phyloP scores from a whole-genome alignment of 2,329 filamentous ascomycete species.

The Clathrospora elynae region DNA sequence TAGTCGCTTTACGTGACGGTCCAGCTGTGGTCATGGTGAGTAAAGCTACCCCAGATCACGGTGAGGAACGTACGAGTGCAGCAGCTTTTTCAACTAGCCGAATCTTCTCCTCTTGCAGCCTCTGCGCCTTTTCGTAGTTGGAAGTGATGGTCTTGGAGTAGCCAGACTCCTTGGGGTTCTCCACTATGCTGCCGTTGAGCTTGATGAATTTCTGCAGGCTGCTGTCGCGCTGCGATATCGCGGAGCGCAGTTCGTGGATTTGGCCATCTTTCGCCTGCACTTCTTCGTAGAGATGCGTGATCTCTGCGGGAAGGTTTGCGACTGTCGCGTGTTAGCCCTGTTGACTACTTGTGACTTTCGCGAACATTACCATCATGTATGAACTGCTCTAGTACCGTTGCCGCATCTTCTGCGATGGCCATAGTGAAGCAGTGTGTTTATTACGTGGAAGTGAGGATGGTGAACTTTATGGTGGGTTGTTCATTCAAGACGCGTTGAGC shows the following conservation, averaged over 20 bases:
- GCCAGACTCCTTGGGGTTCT: conserved; percentile 75
- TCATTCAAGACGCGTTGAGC: no score
- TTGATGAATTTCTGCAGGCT: conserved; percentile 84
- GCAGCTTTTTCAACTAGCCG: conserved; percentile 68
- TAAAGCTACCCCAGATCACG: not conserved
- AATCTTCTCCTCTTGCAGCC: conserved; percentile 76
- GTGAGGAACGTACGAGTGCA: conserved; percentile 58
- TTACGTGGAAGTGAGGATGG: no score
- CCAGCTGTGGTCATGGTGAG: conserved; percentile 50
- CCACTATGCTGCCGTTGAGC: conserved; percentile 71
- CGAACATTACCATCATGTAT: conserved; percentile 64
- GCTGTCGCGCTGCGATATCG: conserved; percentile 72
- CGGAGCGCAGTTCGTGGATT: conserved; percentile 69
- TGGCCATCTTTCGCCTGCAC: conserved; percentile 78
- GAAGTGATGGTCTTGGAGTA: conserved; percentile 70
- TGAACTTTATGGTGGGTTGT: no score
- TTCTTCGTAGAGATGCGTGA: conserved; percentile 82
- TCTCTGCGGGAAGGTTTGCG: conserved; percentile 80
- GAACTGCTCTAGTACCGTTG: conserved; percentile 78
- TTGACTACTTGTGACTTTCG: not conserved
- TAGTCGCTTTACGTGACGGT: conserved; percentile 66
- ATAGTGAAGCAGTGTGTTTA: no score
- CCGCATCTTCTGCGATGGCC: conserved; percentile 62
- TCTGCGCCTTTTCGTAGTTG: conserved; percentile 70
- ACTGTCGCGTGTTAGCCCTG: conserved; percentile 50